Evolutionary conservation across 2,329 filamentous ascomycete species (phyloP), one percentile per base, ranked within the genome.

Genomic region (Pseudophaeomoniella oleicola): DNA sequence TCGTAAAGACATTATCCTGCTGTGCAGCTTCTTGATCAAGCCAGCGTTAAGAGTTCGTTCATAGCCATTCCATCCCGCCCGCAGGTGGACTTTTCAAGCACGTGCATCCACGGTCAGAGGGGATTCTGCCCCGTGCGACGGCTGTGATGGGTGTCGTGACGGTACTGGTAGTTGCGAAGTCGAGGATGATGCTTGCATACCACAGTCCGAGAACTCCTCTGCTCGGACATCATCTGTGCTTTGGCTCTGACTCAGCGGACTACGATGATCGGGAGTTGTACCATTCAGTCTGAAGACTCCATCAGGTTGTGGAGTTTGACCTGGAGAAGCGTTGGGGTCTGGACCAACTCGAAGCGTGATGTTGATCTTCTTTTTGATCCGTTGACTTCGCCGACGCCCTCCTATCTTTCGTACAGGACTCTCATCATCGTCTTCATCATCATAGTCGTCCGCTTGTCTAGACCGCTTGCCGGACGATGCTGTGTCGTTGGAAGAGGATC

Each of bases 381-480:
- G 22, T 27, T 27, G 22, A 27, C 22, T 27, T n/a, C 22, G 22
- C 9, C 22, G 22, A n/a, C 22, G 22, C n/a, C 22, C 22, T 27
- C 22, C 22, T 9, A 27, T 27, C n/a, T 27, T 27, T n/a, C 22
- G 6, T n/a, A 27, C 22, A 9, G 22, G 22, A 27, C 22, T 27
- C n/a, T 27, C 22, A 27, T 27, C 22, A 27, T 27, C 22, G 22
- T 27, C 22, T 27, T 27, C 22, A 27, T 27, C 22, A 27, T 27
- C 22, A n/a, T 27, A 6, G n/a, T 27, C 22, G n/a, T 27, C 22
- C 9, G 22, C 22, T 27, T 27, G 22, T 27, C 22, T 6, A 27
- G 47, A 50, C 35, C 47, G 34, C 36, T 50, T 50, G 4, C 46
- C 48, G 41, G 46, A 47, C 13, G 46, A 46, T 15, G 32, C 32